Percentiles rank a stretch among this genome's conserved stretches.
Conservation (phyloP, 768 basidiomycete species). For the Leccinum variicolor region DNA sequence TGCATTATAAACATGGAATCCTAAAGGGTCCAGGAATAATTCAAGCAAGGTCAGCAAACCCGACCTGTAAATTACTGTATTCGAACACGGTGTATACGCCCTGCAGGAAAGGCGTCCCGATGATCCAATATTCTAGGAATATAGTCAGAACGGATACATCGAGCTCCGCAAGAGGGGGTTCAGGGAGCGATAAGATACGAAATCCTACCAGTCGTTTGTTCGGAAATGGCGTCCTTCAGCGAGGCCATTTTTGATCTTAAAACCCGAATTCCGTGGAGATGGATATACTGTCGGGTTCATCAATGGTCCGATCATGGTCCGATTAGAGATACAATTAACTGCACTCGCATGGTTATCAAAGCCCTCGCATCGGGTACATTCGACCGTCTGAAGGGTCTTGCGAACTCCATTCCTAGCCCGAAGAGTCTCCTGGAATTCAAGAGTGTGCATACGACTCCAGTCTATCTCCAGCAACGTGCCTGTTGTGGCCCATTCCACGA, state of each 20-base stretch:
- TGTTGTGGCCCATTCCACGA: slow-evolving; percentile 53
- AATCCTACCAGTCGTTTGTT: too few relatives aligned
- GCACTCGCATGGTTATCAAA: slow-evolving; percentile 74
- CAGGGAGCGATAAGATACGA: too few relatives aligned
- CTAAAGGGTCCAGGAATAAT: too few relatives aligned
- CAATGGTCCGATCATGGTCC: slow-evolving; percentile 7
- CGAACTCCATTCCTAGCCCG: slow-evolving; percentile 52
- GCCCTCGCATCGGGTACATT: slow-evolving; percentile 58
- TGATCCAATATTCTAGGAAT: too few relatives aligned
- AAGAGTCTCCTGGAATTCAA: slow-evolving; percentile 89
- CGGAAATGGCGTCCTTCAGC: slow-evolving; percentile 80
- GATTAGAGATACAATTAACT: not conserved
- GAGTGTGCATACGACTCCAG: slow-evolving; percentile 76
- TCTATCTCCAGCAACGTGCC: slow-evolving; percentile 68
- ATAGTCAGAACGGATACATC: too few relatives aligned
- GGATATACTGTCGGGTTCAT: slow-evolving; percentile 55
- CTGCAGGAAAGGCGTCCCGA: too few relatives aligned
- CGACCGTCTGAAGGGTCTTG: slow-evolving; percentile 38
- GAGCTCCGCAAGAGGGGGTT: too few relatives aligned
- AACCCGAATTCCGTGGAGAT: slow-evolving; percentile 71
- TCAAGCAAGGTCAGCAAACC: too few relatives aligned
- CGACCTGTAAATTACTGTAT: too few relatives aligned
- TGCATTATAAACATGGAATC: too few relatives aligned
- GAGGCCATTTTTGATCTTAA: slow-evolving; percentile 70
- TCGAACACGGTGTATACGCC: too few relatives aligned